Evolutionary conservation across 2,329 filamentous ascomycete genomes (phyloP).

Genomic region (Verticillium zaregamsianum): DNA sequence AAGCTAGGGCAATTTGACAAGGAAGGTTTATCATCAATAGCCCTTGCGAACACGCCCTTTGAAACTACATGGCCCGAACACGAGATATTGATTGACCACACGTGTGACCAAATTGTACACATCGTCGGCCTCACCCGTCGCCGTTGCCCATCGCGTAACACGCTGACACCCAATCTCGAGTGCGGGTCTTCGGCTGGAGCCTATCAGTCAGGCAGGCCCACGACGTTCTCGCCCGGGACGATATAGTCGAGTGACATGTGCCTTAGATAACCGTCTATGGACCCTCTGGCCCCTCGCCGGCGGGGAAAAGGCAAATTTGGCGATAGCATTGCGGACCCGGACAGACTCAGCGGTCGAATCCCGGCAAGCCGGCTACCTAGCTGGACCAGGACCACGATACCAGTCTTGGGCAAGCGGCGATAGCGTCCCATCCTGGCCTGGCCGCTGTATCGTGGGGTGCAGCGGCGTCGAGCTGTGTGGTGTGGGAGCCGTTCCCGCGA

Average conservation of each 20-base stretch:
- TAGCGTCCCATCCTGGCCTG: neutral
- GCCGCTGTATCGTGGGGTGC: neutral
- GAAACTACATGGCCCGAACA: neutral
- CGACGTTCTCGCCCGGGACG: neutral
- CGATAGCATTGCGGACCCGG: neutral
- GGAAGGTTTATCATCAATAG: neutral
- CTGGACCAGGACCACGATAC: neutral
- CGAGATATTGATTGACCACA: neutral
- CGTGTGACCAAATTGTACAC: neutral
- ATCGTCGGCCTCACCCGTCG: neutral
- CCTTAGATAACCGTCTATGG: neutral
- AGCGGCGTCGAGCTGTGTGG: neutral
- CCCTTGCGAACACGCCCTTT: neutral
- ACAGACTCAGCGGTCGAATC: neutral
- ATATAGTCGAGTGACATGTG: neutral
- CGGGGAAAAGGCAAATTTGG: neutral
- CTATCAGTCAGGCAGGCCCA: neutral
- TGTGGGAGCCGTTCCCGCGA: neutral
- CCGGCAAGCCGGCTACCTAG: neutral
- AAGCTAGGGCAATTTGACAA: neutral
- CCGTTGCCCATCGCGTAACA: neutral
- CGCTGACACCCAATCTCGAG: neutral
- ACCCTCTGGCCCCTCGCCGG: neutral
- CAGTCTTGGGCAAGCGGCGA: neutral
- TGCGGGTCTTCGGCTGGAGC: neutral